Conservation (phyloP, 495 filamentous ascomycete genomes). For the Letharia columbiana region DNA sequence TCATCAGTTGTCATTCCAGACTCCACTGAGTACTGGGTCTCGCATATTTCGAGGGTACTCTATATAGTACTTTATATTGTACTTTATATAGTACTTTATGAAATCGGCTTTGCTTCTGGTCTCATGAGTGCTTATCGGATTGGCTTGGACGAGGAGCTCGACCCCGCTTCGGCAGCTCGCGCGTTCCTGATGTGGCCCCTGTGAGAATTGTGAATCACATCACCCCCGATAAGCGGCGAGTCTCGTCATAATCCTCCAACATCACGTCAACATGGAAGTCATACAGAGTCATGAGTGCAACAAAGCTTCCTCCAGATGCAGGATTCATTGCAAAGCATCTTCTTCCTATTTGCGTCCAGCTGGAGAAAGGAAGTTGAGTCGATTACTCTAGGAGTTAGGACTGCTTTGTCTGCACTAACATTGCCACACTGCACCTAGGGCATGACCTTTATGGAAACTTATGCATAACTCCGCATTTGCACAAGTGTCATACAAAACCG, state of each 20-base stretch:
- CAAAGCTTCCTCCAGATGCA: background rate
- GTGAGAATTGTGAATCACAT: constrained; percentile 1
- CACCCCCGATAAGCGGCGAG: constrained; percentile 13
- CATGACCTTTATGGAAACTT: constrained; percentile 5
- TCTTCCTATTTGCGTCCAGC: background rate
- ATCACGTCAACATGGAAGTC: constrained; percentile 1
- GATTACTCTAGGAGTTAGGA: background rate
- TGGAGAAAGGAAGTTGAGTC: background rate
- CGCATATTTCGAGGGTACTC: too few species aligned
- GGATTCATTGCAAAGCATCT: background rate
- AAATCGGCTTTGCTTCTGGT: too few species aligned
- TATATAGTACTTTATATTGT: too few species aligned
- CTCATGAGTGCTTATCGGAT: too few species aligned
- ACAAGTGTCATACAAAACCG: constrained; percentile 14
- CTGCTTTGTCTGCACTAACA: constrained; percentile 1
- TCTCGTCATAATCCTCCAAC: background rate
- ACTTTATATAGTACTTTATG: too few species aligned
- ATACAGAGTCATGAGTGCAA: constrained; percentile 10
- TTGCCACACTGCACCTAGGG: constrained; percentile 5
- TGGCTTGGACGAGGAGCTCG: background rate
- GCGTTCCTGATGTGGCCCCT: constrained; percentile 12
- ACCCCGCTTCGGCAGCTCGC: constrained; percentile 7
- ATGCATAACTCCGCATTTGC: constrained; percentile 19
- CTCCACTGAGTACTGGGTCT: too few species aligned
- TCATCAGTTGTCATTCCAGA: too few species aligned